These are phyloP conservation scores for Fagopyrum esculentum DNA, from an alignment of 148 eudicot genomes.

Conservation along the genomic window DNA sequence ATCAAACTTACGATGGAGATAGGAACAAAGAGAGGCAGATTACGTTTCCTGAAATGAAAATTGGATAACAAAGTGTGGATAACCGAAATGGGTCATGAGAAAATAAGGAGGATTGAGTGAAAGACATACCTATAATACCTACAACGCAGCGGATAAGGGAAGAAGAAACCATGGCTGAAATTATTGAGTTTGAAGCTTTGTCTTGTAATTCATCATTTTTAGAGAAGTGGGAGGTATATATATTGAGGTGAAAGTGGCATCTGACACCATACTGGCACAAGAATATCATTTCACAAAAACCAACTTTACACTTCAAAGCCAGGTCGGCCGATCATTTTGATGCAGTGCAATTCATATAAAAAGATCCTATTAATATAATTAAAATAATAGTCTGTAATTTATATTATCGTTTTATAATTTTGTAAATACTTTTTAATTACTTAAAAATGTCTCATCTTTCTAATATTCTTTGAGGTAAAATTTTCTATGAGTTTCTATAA, in stretches of 20 bases:
- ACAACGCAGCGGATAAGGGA: constrained; percentile 3
- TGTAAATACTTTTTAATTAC: too few species aligned
- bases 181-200: neutral
- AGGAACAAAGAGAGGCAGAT: constrained; percentile 1
- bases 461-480: too few species aligned
- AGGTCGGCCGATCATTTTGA: too few species aligned
- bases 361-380: too few species aligned
- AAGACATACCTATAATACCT: constrained; percentile 5
- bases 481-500: too few species aligned
- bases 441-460: too few species aligned
- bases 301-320: neutral
- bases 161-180: constrained; percentile 10
- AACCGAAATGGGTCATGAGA: neutral
- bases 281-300: constrained; percentile 7
- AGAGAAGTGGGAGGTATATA: neutral
- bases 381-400: too few species aligned
- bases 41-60: constrained; percentile 11
- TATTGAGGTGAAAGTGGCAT: neutral
- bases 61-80: neutral
- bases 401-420: too few species aligned
- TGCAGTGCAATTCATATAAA: too few species aligned
- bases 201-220: neutral
- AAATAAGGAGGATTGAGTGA: neutral
- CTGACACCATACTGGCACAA: neutral
- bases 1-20: constrained; percentile 9